Evolutionary conservation across 73 alveolate species (phyloP).

Genomic region (Paramecium sonneborni): DNA sequence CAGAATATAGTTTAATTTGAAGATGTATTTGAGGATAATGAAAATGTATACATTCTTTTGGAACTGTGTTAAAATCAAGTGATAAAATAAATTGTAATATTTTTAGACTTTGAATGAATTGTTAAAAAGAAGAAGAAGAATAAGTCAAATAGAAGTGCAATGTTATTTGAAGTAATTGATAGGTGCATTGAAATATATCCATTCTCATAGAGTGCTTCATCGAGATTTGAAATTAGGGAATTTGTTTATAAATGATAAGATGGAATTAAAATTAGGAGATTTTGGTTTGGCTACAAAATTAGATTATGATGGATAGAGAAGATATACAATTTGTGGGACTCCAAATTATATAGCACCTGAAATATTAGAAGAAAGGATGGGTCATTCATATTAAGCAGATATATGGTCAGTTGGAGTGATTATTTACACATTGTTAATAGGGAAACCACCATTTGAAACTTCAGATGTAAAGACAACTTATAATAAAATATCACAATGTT

Average conservation of each 20-base stretch:
- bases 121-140: slow-evolving; percentile 87
- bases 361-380: slow-evolving; percentile 85
- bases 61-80: slow-evolving; percentile 87
- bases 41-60: slow-evolving; percentile 83
- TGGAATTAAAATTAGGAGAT: slow-evolving; percentile 94
- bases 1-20: slow-evolving; percentile 88
- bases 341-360: slow-evolving; percentile 96
- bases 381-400: slow-evolving; percentile 94
- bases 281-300: slow-evolving; percentile 94
- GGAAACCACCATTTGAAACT: slow-evolving; percentile 97
- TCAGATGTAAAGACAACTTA: slow-evolving; percentile 87
- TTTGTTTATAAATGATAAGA: slow-evolving; percentile 84
- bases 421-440: slow-evolving; percentile 85
- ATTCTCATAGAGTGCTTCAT: slow-evolving; percentile 90
- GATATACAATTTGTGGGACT: slow-evolving; percentile 94
- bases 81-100: neutral
- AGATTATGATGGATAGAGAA: slow-evolving; percentile 92
- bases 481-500: slow-evolving; percentile 81
- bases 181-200: slow-evolving; percentile 83
- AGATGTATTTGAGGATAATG: slow-evolving; percentile 92
- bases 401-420: slow-evolving; percentile 94
- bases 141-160: slow-evolving; percentile 88
- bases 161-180: slow-evolving; percentile 81
- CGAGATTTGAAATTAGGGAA: slow-evolving; percentile 94
- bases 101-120: slow-evolving; percentile 89